These are phyloP conservation scores for Acanthamoeba lenticulata DNA, from an alignment of 208 protist species.

Conservation along the genomic window DNA sequence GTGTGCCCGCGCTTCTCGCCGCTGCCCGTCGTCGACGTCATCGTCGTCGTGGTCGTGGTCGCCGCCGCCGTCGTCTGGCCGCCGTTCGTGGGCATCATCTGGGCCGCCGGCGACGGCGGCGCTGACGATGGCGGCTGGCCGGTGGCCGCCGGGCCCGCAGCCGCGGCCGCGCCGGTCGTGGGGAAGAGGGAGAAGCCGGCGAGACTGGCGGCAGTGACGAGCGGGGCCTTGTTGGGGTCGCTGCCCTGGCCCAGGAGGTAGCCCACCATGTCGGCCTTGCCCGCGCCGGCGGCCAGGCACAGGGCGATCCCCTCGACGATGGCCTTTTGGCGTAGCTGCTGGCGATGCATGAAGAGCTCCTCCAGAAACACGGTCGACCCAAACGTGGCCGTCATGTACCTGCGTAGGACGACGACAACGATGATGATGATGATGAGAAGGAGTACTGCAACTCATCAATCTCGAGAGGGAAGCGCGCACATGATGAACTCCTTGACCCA, in stretches of 20 bases:
- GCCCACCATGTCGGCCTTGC: background rate
- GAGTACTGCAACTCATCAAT: background rate
- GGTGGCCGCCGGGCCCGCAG: background rate
- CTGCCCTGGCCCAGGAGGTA: background rate
- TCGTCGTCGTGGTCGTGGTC: background rate
- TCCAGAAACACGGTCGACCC: background rate
- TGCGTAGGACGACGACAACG: background rate
- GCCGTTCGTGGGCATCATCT: background rate
- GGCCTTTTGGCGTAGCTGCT: conserved; percentile 5
- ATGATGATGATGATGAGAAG: too few species aligned
- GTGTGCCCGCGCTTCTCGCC: conserved; percentile 24
- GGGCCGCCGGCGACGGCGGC: background rate
- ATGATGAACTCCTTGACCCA: conserved; percentile 53
- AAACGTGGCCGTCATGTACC: conserved; percentile 56
- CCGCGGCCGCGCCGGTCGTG: background rate
- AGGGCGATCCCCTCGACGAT: background rate
- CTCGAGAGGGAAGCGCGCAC: too few species aligned
- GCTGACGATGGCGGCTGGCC: background rate
- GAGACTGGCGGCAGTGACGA: background rate
- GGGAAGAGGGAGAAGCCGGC: background rate
- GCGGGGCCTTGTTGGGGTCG: background rate
- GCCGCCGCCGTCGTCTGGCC: background rate
- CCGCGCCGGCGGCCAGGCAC: conserved; percentile 28
- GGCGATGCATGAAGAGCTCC: background rate
- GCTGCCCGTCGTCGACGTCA: too few species aligned